Conservation (phyloP, 805 yeast genomes). For the Komagataella phaffii region DNA sequence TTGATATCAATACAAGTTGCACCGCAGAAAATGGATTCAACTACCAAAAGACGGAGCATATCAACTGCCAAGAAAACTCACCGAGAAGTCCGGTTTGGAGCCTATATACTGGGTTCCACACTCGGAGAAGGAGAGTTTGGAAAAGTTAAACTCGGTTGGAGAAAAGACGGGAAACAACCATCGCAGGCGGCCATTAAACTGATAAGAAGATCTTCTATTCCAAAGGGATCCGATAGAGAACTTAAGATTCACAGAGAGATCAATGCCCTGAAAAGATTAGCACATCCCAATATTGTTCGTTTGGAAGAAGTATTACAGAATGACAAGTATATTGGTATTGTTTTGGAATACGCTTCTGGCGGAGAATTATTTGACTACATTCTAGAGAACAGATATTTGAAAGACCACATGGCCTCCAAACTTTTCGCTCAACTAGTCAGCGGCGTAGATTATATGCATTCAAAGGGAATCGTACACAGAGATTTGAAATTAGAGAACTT, state of each 20-base stretch:
- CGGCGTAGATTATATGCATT: conserved; percentile 84
- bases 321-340: conserved; percentile 93
- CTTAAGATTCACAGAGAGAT: conserved; percentile 87
- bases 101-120: conserved; percentile 82
- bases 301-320: conserved; percentile 88
- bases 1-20: neutral
- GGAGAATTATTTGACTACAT: conserved; percentile 95
- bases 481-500: conserved; percentile 68
- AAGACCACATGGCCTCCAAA: conserved; percentile 76
- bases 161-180: conserved; percentile 67
- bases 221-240: conserved; percentile 75
- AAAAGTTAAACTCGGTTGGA: conserved; percentile 93
- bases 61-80: neutral
- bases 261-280: conserved; percentile 71
- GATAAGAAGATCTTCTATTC: conserved; percentile 79
- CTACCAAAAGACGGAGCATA: neutral
- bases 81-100: conserved; percentile 76
- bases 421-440: conserved; percentile 86
- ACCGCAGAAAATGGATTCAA: neutral
- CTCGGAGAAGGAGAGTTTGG: conserved; percentile 98
- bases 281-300: conserved; percentile 89
- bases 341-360: conserved; percentile 91
- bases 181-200: conserved; percentile 89
- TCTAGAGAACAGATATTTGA: conserved; percentile 70
- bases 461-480: conserved; percentile 68